Base-by-base conservation (phyloP, 129 eudicot species). In the Rutidosis leptorrhynchoides region DNA sequence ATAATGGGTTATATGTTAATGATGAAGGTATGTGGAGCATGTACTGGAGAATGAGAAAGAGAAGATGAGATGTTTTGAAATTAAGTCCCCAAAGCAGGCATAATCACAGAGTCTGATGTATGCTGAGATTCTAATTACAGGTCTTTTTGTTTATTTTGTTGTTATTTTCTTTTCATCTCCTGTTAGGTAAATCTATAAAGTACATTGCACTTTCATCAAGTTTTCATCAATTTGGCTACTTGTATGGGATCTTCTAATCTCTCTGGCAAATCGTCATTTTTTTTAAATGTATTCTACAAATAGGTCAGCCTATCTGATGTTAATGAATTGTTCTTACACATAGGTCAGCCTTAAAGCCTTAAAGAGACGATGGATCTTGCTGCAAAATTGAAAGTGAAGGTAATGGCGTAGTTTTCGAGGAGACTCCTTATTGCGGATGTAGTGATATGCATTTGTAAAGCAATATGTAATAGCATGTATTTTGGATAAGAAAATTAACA, bases 141-240 rank as follows among this genome's bases (percentile, higher is more conserved):
- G 96, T 52, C 77, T 93, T 66, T 79, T 93, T 67, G 99, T 93
- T 54, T 93, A 93, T 79, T 86, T 93, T 71, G 67, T 79, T 35
- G 99, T 93, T 16, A 93, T 93, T 52, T 93, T 86, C 93, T 89
- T 93, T 69, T 85, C 99, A 20, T 82, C 96, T 51, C 90, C 99
- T 17, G 96, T 77, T 15, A 91, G 95, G 77, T 91, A 74, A 83
- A 29, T 32, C 26, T 8, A 17, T 57, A 21, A 49, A 49, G n/a
- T 19, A 20, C 11, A 19, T 70, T 11, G 40, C 29, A 46, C 23
- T 45, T 46, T n/a, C 33, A 22, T 23, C 3, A 6, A 0, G 15
- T 4, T 42, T 53, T 59, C 24, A 35, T 7, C n/a, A 53, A 45
- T 45, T 63, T n/a, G n/a, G 26, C 59, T 21, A 20, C 28, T 5